Base-by-base conservation (phyloP, 805 yeast species). In the Sugiyamaella qingdaonensis region DNA sequence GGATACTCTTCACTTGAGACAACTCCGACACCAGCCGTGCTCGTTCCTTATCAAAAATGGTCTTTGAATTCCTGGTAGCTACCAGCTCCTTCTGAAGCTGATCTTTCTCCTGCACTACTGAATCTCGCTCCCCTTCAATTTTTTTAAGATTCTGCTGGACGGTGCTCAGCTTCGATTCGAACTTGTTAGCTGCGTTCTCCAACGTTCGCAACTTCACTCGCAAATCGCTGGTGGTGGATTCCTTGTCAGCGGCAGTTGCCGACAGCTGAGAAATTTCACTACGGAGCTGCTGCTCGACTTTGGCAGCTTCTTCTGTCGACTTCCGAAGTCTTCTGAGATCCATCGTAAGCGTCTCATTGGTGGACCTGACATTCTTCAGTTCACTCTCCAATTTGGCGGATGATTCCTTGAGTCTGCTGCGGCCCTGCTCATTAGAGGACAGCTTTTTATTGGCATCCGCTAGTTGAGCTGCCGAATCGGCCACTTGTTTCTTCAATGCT, bases 211-310 rank as follows among this genome's bases (percentile, higher is more conserved):
- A 68, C 53, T 74, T 72, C 49, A 69, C 74, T 50, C 68, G 61
- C 8, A 70, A 61, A 52, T 74, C 68, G 52, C 79, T 85, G 19
- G 75, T 67, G 9, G 71, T 48, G 18, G 63, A 63, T 29, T 77
- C 78, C 51, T 69, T 70, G 44, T 75, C 78, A 45, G 72, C 69
- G 3, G 70, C 50, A 19, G 68, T 57, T n/a, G 59, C 54, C 61
- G 50, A 73, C 57, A 70, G 73, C 51, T 53, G 69, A 53, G 65
- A 63, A 51, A 65, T 66, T 13, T 75, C 77, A 16, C 33, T 61
- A 65, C 21, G 50, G n/a, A 51, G 55, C 29, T 53, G 48, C 48
- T 21, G 33, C 48, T 37, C 34, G 44, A 27, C 18, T 21, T 36
- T 16, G 42, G 49, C 24, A 11, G 47, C 48, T 24, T 21, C 43